Conservation (phyloP, 345 rosid genomes). For the Noccaea caerulescens region DNA sequence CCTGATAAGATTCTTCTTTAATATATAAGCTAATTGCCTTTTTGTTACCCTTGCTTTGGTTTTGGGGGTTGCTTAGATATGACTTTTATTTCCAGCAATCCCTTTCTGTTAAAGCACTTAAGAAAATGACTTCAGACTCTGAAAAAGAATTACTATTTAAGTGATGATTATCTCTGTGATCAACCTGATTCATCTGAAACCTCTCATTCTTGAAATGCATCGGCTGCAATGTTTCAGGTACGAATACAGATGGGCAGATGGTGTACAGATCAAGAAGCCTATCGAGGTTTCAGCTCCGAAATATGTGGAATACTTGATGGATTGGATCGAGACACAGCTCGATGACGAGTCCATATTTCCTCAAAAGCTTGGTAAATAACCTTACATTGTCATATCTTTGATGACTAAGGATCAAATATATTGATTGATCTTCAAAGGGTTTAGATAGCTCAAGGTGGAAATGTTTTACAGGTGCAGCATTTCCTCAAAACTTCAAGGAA, state of each 20-base stretch:
- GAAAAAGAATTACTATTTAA: too few species aligned
- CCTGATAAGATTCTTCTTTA: too few species aligned
- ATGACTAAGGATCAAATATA: background rate
- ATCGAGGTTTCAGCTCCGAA: slow-evolving; percentile 97
- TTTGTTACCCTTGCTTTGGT: background rate
- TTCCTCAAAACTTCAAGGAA: slow-evolving; percentile 94
- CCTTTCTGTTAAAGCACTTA: background rate
- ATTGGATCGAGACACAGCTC: slow-evolving; percentile 91
- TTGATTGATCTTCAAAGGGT: background rate
- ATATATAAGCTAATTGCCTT: too few species aligned
- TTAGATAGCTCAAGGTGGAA: background rate
- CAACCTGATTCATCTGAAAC: too few species aligned
- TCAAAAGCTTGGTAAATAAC: slow-evolving; percentile 78
- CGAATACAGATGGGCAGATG: slow-evolving; percentile 77
- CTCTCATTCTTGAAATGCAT: background rate
- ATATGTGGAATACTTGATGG: slow-evolving; percentile 94
- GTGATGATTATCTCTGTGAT: too few species aligned
- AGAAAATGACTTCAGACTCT: background rate
- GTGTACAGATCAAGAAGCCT: slow-evolving; percentile 91
- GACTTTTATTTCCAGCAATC: background rate
- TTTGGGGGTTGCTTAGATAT: background rate
- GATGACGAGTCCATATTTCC: slow-evolving; percentile 94
- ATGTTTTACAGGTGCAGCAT: slow-evolving; percentile 69
- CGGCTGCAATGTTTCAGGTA: background rate
- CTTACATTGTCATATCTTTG: slow-evolving; percentile 2